Conservation (phyloP, 257 asterid species). For the Solanum peruvianum region DNA sequence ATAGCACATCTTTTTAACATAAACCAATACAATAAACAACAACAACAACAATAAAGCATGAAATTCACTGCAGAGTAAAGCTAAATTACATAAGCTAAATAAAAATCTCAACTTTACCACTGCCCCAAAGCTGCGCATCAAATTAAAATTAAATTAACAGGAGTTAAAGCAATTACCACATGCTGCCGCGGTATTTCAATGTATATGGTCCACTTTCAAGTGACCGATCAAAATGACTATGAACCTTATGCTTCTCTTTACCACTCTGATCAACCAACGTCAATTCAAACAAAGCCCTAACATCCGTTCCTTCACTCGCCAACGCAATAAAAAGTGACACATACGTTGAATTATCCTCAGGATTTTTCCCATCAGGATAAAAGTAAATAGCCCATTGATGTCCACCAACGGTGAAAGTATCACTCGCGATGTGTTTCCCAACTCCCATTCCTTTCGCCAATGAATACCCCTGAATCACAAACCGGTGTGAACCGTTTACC, state of each 20-base stretch:
- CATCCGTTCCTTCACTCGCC: slow-evolving; percentile 84
- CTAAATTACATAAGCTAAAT: neutral
- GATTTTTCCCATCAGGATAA: slow-evolving; percentile 75
- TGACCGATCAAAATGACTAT: slow-evolving; percentile 88
- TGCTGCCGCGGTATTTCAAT: slow-evolving; percentile 74
- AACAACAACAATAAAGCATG: neutral
- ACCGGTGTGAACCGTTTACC: slow-evolving; percentile 64
- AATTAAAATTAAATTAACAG: neutral
- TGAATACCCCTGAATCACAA: slow-evolving; percentile 74
- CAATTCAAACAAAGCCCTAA: slow-evolving; percentile 78
- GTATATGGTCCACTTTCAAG: slow-evolving; percentile 85
- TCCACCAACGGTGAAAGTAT: slow-evolving; percentile 73
- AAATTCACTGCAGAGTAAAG: neutral
- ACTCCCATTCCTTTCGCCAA: slow-evolving; percentile 82
- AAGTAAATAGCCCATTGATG: slow-evolving; percentile 85
- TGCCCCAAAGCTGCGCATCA: neutral
- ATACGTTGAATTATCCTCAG: slow-evolving; percentile 67
- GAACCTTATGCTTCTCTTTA: slow-evolving; percentile 82
- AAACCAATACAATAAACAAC: neutral
- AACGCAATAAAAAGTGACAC: slow-evolving; percentile 74
- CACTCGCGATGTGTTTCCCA: slow-evolving; percentile 82
- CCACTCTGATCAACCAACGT: slow-evolving; percentile 86
- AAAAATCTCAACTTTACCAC: neutral
- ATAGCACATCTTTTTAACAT: neutral
- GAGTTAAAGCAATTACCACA: slow-evolving; percentile 41